phyloP scores from a whole-genome alignment of 2,329 filamentous ascomycete genomes.

The Pezicula rhizophila region DNA sequence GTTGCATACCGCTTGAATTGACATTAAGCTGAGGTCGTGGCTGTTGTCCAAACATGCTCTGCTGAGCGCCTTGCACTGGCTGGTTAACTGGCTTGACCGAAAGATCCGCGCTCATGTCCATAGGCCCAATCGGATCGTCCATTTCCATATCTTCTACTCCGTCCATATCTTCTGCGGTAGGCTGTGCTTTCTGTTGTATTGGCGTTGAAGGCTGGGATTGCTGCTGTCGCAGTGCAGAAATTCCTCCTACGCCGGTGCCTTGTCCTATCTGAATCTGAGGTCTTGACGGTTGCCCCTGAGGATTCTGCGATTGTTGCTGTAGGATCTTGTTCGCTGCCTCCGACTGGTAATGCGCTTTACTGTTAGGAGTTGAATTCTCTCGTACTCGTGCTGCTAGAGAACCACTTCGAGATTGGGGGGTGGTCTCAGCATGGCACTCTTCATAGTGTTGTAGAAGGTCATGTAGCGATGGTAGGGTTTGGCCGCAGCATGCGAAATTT shows the following conservation, averaged over 20 bases:
- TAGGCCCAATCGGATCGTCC: constrained; percentile 70
- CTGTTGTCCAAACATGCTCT: constrained; percentile 57
- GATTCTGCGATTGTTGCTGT: constrained; percentile 34
- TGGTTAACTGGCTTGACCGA: constrained; percentile 37
- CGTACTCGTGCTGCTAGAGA: constrained; percentile 34
- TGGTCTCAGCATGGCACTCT: constrained; percentile 78
- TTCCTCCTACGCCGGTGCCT: constrained; percentile 23
- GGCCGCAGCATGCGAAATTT: constrained; percentile 92
- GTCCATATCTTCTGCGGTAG: constrained; percentile 61
- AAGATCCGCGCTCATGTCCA: constrained; percentile 54
- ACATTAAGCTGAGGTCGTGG: constrained; percentile 72
- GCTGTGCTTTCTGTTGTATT: constrained; percentile 21
- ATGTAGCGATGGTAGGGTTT: constrained; percentile 84
- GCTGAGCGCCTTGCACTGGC: constrained; percentile 63
- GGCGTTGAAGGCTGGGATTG: constrained; percentile 27
- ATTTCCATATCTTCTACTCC: constrained; percentile 93
- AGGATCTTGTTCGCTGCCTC: constrained; percentile 34
- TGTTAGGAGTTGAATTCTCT: constrained; percentile 38
- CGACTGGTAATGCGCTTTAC: constrained; percentile 34
- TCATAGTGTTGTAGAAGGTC: constrained; percentile 96
- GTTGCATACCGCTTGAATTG: constrained; percentile 61
- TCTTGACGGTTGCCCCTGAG: constrained; percentile 15
- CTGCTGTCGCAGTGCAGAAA: constrained; percentile 28
- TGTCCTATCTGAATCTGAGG: constrained; percentile 24
- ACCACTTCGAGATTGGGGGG: constrained; percentile 37